These are phyloP conservation scores for Excoecaria agallocha DNA, from an alignment of 345 rosid species.

Conservation along the genomic window DNA sequence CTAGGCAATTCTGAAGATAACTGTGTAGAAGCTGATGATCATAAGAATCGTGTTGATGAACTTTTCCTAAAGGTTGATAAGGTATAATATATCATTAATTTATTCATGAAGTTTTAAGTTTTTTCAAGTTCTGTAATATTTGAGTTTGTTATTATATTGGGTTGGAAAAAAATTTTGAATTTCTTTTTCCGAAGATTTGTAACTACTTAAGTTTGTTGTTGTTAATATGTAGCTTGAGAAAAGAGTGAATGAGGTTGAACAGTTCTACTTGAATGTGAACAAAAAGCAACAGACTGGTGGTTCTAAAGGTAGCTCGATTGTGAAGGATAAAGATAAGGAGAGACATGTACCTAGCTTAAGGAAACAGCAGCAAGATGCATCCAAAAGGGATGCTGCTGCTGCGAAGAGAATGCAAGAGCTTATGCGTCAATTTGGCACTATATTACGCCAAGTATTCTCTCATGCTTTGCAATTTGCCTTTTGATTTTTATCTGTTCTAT, in stretches of 20 bases:
- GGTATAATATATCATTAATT: constrained; percentile 1
- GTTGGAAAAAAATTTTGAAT: too few species aligned
- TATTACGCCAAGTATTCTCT: constrained; percentile 57
- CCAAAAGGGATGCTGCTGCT: constrained; percentile 76
- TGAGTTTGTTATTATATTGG: not conserved
- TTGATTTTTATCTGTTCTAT: not conserved
- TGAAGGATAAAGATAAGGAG: constrained; percentile 59
- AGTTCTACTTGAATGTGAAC: constrained; percentile 48
- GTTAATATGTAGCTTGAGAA: constrained; percentile 55
- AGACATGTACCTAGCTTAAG: constrained; percentile 58
- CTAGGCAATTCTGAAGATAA: not conserved
- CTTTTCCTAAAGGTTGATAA: constrained; percentile 24
- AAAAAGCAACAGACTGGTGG: constrained; percentile 39
- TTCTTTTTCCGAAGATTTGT: too few species aligned
- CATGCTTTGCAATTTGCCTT: not conserved
- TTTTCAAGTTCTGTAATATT: not conserved
- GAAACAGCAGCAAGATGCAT: constrained; percentile 75
- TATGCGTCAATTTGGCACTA: constrained; percentile 82
- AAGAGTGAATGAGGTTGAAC: constrained; percentile 69
- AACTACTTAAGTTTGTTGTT: too few species aligned
- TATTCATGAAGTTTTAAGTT: not conserved
- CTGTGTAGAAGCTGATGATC: constrained; percentile 19
- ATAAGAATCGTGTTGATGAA: constrained; percentile 25
- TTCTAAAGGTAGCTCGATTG: constrained; percentile 49
- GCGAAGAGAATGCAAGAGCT: constrained; percentile 97